Percentiles rank a stretch among this genome's conserved stretches.
Conservation (phyloP, 2,329 filamentous ascomycete genomes). For the Ophiostoma perfectum region DNA sequence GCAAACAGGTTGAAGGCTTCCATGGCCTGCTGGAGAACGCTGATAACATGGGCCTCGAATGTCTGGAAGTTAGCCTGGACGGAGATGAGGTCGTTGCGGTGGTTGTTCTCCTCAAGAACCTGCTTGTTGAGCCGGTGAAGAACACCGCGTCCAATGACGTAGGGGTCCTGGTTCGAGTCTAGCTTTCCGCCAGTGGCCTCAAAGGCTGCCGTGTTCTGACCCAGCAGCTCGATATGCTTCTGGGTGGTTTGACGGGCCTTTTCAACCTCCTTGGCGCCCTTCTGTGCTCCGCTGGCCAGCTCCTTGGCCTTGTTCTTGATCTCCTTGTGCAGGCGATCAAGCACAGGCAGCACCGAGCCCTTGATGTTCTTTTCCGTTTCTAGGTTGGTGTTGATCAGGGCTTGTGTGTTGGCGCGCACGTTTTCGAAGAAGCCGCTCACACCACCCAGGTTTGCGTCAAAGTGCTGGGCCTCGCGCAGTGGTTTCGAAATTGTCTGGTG, state of each 20-base stretch:
- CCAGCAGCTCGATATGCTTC: slow-evolving; percentile 92
- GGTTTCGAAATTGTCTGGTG: slow-evolving; percentile 73
- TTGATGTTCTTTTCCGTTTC: slow-evolving; percentile 91
- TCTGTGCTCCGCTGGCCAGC: slow-evolving; percentile 71
- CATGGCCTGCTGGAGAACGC: slow-evolving; percentile 76
- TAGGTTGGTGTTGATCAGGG: slow-evolving; percentile 78
- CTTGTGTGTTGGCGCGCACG: slow-evolving; percentile 86
- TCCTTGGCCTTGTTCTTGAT: slow-evolving; percentile 97
- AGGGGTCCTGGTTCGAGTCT: slow-evolving; percentile 73
- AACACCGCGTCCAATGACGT: slow-evolving; percentile 76
- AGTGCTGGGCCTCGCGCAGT: slow-evolving; percentile 84
- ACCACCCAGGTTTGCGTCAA: slow-evolving; percentile 82
- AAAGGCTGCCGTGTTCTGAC: slow-evolving; percentile 74
- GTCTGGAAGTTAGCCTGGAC: slow-evolving; percentile 86
- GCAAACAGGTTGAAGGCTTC: slow-evolving; percentile 77
- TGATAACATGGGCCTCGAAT: slow-evolving; percentile 81
- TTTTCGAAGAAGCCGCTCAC: slow-evolving; percentile 90
- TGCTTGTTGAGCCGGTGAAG: slow-evolving; percentile 83
- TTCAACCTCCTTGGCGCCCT: slow-evolving; percentile 83
- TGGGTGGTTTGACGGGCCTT: slow-evolving; percentile 81
- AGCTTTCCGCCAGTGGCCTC: slow-evolving; percentile 70
- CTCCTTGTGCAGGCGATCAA: slow-evolving; percentile 87
- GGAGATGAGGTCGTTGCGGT: slow-evolving; percentile 80
- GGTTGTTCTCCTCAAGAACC: slow-evolving; percentile 91
- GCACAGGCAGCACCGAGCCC: slow-evolving; percentile 75